Percentiles rank a stretch among this genome's conserved stretches.
Conservation (phyloP, 768 basidiomycete genomes). For the Leccinellum rugosiceps region DNA sequence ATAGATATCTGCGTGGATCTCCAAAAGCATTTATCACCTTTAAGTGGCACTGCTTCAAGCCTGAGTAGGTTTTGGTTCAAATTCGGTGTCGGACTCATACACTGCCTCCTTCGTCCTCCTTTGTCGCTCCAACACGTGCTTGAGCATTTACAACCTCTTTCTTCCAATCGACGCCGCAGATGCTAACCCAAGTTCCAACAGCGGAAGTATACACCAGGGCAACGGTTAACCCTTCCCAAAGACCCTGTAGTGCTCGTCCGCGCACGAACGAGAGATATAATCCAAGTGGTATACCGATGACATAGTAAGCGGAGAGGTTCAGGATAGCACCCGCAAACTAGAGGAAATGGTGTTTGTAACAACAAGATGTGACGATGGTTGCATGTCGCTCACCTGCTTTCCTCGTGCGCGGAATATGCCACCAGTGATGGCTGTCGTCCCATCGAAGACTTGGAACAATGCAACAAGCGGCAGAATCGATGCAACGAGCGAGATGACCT, state of each 20-base stretch:
- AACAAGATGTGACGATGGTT: background rate
- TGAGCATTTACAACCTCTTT: slow-evolving; percentile 41
- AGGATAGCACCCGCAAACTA: slow-evolving; percentile 73
- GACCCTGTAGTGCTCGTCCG: slow-evolving; percentile 59
- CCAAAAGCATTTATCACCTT: background rate
- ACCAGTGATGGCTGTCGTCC: slow-evolving; percentile 57
- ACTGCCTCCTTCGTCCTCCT: slow-evolving; percentile 29
- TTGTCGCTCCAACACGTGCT: slow-evolving; percentile 36
- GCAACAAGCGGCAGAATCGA: slow-evolving; percentile 72
- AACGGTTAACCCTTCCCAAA: slow-evolving; percentile 82
- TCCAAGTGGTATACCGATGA: slow-evolving; percentile 81
- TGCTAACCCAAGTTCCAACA: slow-evolving; percentile 50
- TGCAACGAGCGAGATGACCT: slow-evolving; percentile 49
- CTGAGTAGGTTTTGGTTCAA: too few relatives aligned
- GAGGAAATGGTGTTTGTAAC: background rate
- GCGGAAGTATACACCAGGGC: slow-evolving; percentile 62
- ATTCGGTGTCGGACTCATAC: background rate
- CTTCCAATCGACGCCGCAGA: slow-evolving; percentile 63
- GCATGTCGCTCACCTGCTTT: slow-evolving; percentile 49
- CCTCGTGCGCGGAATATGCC: slow-evolving; percentile 85
- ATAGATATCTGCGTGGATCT: background rate
- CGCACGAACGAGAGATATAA: slow-evolving; percentile 69
- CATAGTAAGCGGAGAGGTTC: slow-evolving; percentile 64
- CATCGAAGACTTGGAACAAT: slow-evolving; percentile 86
- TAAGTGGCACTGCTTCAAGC: background rate